Base-by-base conservation (phyloP, 2,329 filamentous ascomycete genomes). In the Penicillium hesseltinei region DNA sequence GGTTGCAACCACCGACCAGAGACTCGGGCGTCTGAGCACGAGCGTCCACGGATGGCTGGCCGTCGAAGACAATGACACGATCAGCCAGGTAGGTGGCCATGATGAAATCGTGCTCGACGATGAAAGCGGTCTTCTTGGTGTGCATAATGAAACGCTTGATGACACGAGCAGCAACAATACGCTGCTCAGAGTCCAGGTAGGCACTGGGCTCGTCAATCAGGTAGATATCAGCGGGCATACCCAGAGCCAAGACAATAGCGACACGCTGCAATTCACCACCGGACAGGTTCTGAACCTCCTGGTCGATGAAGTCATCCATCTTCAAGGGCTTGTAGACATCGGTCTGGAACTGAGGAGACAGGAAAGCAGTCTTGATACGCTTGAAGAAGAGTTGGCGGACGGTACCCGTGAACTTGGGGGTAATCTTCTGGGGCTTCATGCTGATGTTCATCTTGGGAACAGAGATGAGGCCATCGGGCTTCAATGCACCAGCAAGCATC, bases 121-220 rank as follows among this genome's bases (percentile, higher is more conserved):
- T 87, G 76, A 99, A 99, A 50, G 94, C 94, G 0, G 94, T 99
- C 86, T 97, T 97, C 87, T 97, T 97, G 70, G 92, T 88, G 82
- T 99, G 93, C 94, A 99, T 99, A 78, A 99, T 99, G 84, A 96
- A 99, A 66, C 94, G 89, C 84, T 99, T 99, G 81, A 99, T 99
- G 74, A 99, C 95, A 73, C 92, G 89, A 45, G 93, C 89, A 61
- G 92, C 93, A 69, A 99, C 88, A 73, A 99, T 96, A 89, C 94
- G 93, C 80, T 99, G 94, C 80, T 99, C 94, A 49, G 94, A 97
- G 77, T 99, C 94, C 58, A 99, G 89, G 78, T 99, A 99, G 62
- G 92, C 92, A 66, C 90, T 94, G 46, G 94, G 94, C 80, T 99
- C 94, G 73, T 99, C 94, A 71, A 99, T 99, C 63, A 99, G 84